Conservation (phyloP, 1,284 basidiomycete species). For the Malassezia equina region DNA sequence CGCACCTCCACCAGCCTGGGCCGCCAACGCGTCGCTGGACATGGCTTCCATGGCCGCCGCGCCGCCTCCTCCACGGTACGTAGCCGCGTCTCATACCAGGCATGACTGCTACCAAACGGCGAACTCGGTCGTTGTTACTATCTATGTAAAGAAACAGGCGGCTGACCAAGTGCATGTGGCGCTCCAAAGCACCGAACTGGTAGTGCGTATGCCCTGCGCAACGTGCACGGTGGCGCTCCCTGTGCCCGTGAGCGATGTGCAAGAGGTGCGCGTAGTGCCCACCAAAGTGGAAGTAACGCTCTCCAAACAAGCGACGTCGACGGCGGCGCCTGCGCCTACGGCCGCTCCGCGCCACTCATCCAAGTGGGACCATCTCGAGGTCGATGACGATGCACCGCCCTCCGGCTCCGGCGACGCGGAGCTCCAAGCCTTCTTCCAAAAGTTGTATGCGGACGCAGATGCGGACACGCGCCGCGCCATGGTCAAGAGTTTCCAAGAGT, state of each 20-base stretch:
- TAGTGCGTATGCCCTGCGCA: background rate
- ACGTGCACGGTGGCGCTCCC: background rate
- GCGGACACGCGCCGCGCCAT: conserved; percentile 43
- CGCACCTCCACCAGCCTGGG: no score
- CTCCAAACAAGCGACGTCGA: conserved; percentile 19
- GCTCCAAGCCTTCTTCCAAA: conserved; percentile 42
- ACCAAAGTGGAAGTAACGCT: conserved; percentile 39
- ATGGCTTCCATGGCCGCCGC: background rate
- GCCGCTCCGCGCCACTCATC: conserved; percentile 16
- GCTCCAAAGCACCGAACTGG: conserved; percentile 7
- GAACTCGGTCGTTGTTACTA: conserved; percentile 28
- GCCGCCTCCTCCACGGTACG: background rate
- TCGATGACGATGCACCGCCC: conserved; percentile 21
- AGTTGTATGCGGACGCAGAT: conserved; percentile 42
- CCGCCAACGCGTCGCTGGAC: background rate
- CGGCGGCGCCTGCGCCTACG: background rate
- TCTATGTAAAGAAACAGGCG: conserved; percentile 35
- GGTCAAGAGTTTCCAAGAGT: conserved; percentile 44
- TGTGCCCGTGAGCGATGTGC: background rate
- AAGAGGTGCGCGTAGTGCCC: conserved; percentile 13
- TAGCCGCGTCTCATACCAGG: background rate
- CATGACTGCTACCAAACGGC: conserved; percentile 48
- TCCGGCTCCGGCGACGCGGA: conserved; percentile 21
- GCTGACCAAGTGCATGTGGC: conserved; percentile 20
- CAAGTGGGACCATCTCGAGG: conserved; percentile 39